Evolutionary conservation across 164 flowering plant genomes (phyloP).

Genomic region (Macadamia integrifolia): DNA sequence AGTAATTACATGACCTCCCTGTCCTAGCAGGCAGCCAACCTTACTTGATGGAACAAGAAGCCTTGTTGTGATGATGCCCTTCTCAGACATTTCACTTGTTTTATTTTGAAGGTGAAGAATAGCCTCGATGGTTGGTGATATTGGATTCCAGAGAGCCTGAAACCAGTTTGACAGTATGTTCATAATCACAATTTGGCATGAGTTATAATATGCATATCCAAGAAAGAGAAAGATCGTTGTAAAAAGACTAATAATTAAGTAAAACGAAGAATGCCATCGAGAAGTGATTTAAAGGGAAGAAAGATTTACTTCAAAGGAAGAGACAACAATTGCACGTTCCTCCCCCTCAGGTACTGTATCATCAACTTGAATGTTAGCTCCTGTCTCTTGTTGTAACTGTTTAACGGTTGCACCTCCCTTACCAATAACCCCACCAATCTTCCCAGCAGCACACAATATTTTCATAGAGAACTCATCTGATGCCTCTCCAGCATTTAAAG

Average conservation of each 20-base stretch:
- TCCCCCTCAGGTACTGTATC: slow-evolving; percentile 40
- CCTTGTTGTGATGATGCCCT: slow-evolving; percentile 44
- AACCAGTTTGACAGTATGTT: slow-evolving; percentile 11
- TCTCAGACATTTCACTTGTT: slow-evolving; percentile 48
- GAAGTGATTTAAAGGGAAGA: background rate
- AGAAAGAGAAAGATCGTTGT: background rate
- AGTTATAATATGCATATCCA: background rate
- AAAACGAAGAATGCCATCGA: background rate
- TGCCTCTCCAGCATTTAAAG: slow-evolving; percentile 30
- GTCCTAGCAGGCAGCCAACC: slow-evolving; percentile 77
- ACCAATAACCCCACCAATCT: slow-evolving; percentile 72
- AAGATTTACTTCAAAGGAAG: slow-evolving; percentile 50
- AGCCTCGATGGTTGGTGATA: slow-evolving; percentile 71
- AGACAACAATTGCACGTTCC: slow-evolving; percentile 57
- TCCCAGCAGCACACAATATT: slow-evolving; percentile 57
- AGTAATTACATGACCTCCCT: slow-evolving; percentile 67
- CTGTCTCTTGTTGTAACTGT: slow-evolving; percentile 58
- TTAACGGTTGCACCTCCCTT: slow-evolving; percentile 60
- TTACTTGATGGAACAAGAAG: slow-evolving; percentile 65
- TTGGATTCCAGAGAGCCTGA: slow-evolving; percentile 52
- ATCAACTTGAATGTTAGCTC: slow-evolving; percentile 58
- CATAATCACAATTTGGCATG: slow-evolving; percentile 2
- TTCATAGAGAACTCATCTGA: slow-evolving; percentile 59
- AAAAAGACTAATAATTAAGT: background rate
- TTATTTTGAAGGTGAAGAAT: slow-evolving; percentile 56